Evolutionary conservation across 2,329 filamentous ascomycete species (phyloP), one percentile per base, ranked within the genome.

Genomic region (Penicillium sp.): DNA sequence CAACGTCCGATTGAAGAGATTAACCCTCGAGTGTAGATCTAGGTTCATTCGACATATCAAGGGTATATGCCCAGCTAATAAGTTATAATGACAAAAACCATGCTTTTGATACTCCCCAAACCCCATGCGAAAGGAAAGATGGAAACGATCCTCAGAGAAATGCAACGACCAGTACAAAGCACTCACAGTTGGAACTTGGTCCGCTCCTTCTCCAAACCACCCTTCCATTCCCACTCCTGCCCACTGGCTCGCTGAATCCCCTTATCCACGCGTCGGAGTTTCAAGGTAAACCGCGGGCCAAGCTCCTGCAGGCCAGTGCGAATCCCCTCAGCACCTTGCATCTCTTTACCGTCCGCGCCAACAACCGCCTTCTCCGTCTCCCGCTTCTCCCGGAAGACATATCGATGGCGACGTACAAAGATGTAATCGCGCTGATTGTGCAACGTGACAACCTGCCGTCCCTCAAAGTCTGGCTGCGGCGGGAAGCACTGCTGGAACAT

Each of bases 371-470:
- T 97, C 79, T 98, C 95, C 0, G 89, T 92, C 57, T 86, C 83
- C 11, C 89, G 84, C 81, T 95, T 96, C 60, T 98, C 92, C 14
- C 95, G 86, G 79, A 99, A 97, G 1, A 96, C 85, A 72, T 99
- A 99, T 49, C 95, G 84, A 76, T 98, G 93, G 39, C 93, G 83
- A 5, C 95, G 84, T 54, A 98, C 84, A 75, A 99, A 99, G 68
- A 98, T 95, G 76, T 94, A 98, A 76, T 98, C 94, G 64, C 94
- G 89, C 80, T 96, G 93, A 69, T 97, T 97, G 77, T 97, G 92
- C 54, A 97, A 79, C 0, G 94, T 97, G 8, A 97, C 87, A 1
- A 97, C 93, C 71, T 97, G 93, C 25, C 94, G 83, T 4, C 94
- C 94, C 66, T 90, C 84, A 5, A 98, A 81, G 69, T 98, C 91